Percentiles rank a stretch among this genome's conserved stretches.
Conservation (phyloP, 306 rosid genomes). For the Corylus heterophylla region DNA sequence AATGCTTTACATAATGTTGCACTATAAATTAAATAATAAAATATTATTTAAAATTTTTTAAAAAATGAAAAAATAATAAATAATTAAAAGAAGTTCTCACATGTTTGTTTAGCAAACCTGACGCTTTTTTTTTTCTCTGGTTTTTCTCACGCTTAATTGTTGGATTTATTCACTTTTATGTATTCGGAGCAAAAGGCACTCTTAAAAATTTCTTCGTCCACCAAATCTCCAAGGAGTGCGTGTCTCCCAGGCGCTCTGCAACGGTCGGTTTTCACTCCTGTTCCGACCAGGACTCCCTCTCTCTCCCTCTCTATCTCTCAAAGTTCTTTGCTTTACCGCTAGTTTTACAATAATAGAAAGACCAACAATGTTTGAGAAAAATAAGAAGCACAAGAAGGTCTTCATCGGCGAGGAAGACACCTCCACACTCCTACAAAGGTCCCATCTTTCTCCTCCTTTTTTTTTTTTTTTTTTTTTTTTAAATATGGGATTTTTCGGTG, state of each 20-base stretch:
- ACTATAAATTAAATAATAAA: too few species aligned
- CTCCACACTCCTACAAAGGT: constrained; percentile 57
- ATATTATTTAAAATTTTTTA: too few species aligned
- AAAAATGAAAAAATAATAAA: too few species aligned
- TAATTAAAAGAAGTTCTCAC: too few species aligned
- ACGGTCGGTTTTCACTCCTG: constrained; percentile 1
- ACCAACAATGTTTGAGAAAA: constrained; percentile 44
- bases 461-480: neutral
- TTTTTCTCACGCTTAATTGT: too few species aligned
- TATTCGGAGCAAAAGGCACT: neutral
- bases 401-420: constrained; percentile 51
- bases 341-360: neutral
- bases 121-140: neutral
- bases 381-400: constrained; percentile 36
- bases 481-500: neutral
- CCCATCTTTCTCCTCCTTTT: neutral
- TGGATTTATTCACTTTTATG: too few species aligned
- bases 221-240: neutral
- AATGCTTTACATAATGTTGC: too few species aligned
- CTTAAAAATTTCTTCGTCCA: neutral
- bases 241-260: neutral
- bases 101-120: too few species aligned
- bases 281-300: neutral
- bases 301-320: neutral
- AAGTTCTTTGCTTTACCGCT: neutral